phyloP scores from a whole-genome alignment of 306 rosid species.

The Senna siamea region DNA sequence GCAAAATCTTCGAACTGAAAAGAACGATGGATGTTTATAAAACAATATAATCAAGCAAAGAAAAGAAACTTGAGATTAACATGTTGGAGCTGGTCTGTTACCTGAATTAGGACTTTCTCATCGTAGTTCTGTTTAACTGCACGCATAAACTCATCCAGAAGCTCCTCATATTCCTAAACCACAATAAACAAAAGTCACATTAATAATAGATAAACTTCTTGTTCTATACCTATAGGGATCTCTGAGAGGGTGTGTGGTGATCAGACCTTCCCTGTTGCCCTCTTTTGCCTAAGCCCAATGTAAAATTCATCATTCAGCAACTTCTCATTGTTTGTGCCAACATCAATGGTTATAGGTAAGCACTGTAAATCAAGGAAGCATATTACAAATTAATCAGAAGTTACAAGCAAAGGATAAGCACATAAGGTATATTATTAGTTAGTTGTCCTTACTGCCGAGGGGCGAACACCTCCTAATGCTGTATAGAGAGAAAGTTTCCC shows the following conservation, averaged over 20 bases:
- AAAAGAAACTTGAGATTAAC: slow-evolving; percentile 1
- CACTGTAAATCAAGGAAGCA: slow-evolving; percentile 61
- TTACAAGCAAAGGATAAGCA: neutral
- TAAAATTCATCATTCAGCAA: slow-evolving; percentile 87
- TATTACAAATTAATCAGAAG: slow-evolving; percentile 23
- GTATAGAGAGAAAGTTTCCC: slow-evolving; percentile 96
- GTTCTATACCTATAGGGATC: neutral
- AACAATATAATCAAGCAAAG: slow-evolving; percentile 19
- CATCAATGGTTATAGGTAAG: slow-evolving; percentile 94
- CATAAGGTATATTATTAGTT: neutral
- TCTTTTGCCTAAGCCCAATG: slow-evolving; percentile 81
- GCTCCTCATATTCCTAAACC: slow-evolving; percentile 85
- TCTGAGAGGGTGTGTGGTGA: slow-evolving; percentile 1
- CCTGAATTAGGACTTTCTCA: slow-evolving; percentile 92
- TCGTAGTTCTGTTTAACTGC: slow-evolving; percentile 96
- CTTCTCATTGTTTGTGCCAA: slow-evolving; percentile 93
- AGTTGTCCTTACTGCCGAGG: slow-evolving; percentile 76
- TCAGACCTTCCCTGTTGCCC: slow-evolving; percentile 90
- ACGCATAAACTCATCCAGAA: slow-evolving; percentile 91
- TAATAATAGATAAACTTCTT: slow-evolving; percentile 18
- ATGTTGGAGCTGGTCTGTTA: slow-evolving; percentile 46
- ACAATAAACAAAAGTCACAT: slow-evolving; percentile 33
- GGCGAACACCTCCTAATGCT: slow-evolving; percentile 95
- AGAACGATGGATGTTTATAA: slow-evolving; percentile 27
- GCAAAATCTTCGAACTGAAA: slow-evolving; percentile 94